phyloP scores from a whole-genome alignment of 768 basidiomycete genomes.

The Cyclocybe aegerita region DNA sequence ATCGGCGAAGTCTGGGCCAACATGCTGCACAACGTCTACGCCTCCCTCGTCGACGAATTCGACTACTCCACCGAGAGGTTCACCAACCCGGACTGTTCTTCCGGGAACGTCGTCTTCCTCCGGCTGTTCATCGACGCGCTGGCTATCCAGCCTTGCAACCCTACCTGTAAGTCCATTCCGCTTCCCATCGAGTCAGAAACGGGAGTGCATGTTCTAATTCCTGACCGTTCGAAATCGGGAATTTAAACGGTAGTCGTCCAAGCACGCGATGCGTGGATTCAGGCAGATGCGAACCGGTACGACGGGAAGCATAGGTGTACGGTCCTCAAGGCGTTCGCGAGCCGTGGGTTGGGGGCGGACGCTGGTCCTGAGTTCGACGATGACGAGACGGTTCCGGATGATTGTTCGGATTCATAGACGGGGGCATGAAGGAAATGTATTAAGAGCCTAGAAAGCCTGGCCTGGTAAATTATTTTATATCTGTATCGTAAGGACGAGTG shows the following conservation, averaged over 20 bases:
- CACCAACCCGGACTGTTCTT: too few relatives aligned
- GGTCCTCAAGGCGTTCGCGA: constrained; percentile 48
- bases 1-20: constrained; percentile 63
- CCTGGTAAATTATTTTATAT: too few relatives aligned
- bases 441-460: too few relatives aligned
- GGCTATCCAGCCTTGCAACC: too few relatives aligned
- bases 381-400: constrained; percentile 27
- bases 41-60: constrained; percentile 31
- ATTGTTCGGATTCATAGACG: constrained; percentile 6
- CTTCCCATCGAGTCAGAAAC: too few relatives aligned
- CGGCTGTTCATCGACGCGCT: too few relatives aligned
- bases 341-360: constrained; percentile 45
- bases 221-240: too few relatives aligned
- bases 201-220: background rate
- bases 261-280: constrained; percentile 51
- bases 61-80: too few relatives aligned
- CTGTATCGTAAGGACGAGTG: too few relatives aligned
- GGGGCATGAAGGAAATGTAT: too few relatives aligned
- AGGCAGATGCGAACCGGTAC: constrained; percentile 50
- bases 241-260: constrained; percentile 34
- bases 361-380: constrained; percentile 25
- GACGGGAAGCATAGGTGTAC: constrained; percentile 43
- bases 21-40: constrained; percentile 42
- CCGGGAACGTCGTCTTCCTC: too few relatives aligned
- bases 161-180: too few relatives aligned